A percentile compares a stretch with the other conserved stretches of the same genome.
Evolutionary conservation across 441 rosid species (phyloP).

Genomic region (Erodium chrysanthum): DNA sequence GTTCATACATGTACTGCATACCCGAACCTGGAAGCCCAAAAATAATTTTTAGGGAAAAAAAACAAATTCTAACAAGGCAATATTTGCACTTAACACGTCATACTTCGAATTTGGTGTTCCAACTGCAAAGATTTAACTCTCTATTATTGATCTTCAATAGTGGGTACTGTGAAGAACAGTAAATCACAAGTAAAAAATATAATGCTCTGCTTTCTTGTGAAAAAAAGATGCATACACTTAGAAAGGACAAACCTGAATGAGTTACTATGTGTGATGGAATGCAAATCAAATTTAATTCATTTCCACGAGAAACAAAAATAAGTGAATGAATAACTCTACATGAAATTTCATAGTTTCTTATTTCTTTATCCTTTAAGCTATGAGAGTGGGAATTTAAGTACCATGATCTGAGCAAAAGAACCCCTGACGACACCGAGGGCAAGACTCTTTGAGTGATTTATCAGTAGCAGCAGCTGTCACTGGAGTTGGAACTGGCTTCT

Average conservation of each 20-base stretch:
- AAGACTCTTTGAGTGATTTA: constrained; percentile 45
- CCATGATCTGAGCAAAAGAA: constrained; percentile 97
- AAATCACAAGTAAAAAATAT: neutral
- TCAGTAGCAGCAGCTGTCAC: constrained; percentile 25
- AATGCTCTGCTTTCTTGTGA: neutral
- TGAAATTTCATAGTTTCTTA: neutral
- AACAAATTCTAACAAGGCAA: neutral
- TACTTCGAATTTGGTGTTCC: neutral
- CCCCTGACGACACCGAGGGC: constrained; percentile 82
- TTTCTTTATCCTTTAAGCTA: constrained; percentile 1
- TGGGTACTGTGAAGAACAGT: neutral
- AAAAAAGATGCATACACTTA: neutral
- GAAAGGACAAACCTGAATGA: neutral
- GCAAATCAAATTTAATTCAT: neutral
- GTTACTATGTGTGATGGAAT: neutral
- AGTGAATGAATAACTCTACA: neutral
- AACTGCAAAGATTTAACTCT: neutral
- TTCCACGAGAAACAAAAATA: neutral
- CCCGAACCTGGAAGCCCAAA: too few species aligned
- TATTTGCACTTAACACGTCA: neutral
- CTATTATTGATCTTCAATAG: neutral
- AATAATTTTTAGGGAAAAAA: neutral
- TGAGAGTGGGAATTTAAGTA: constrained; percentile 22
- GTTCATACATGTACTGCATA: too few species aligned
- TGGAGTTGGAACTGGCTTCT: constrained; percentile 27